Base-by-base conservation (phyloP, 2,329 filamentous ascomycete genomes). In the Colletotrichum destructivum region DNA sequence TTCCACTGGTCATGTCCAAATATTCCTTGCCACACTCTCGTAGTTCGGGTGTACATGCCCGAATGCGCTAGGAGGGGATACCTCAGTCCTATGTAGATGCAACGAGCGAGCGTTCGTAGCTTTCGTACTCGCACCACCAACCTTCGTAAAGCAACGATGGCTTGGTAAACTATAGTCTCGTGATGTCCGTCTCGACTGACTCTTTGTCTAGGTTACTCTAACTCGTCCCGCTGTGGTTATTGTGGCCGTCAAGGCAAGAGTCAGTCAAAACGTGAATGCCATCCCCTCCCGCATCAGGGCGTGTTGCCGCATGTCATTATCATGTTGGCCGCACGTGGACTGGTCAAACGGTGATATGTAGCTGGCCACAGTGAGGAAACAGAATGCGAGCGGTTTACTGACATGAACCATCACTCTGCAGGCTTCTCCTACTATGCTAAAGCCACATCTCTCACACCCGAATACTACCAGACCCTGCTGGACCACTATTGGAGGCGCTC, bases 401-500 rank as follows among this genome's bases (percentile, higher is more conserved):
- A 79, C 75, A 63, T 54, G 44, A 78, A 76, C 62, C 60, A 38
- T 65, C 54, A 72, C 38, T 76, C 61, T 47, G 13, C 61, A 94
- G 93, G 92, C 77, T 92, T 88, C 77, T 92, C 91, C 38, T 95
- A 94, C 81, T 95, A 94, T 83, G 89, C 89, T 47, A 85, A 85
- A 61, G 86, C 92, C 61, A 86, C 85, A 55, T 88, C 86, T 31
- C 81, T 96, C 76, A 90, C 87, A 57, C 86, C 91, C 7, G 82
- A 84, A 1, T 90, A 93, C 76, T 96, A 96, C 77, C 92, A 96
- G 79, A 83, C 80, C 54, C 85, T 96, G 47, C 83, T 96, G 55
- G 89, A 95, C 80, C 89, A 92, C 74, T 93, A 91, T 73, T 96
- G 93, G 93, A 91, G 94, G 80, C 88, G 93, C 74, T 95, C 91